Percentiles rank a stretch among this genome's conserved stretches.
These are phyloP conservation scores for Galerina sulciceps DNA, from an alignment of 768 basidiomycete genomes.

Conservation along the genomic window DNA sequence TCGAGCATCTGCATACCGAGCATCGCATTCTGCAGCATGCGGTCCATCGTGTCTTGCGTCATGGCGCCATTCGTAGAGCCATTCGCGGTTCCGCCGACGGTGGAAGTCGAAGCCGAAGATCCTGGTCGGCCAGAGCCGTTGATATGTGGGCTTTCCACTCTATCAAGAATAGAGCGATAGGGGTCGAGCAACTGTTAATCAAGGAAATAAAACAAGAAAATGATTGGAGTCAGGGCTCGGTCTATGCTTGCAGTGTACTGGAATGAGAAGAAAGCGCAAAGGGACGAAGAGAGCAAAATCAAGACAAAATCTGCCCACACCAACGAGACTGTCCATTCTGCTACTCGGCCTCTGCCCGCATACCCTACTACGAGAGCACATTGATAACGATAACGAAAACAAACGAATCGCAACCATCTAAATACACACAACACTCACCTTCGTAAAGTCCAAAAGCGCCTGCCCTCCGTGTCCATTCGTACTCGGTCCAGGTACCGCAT, in stretches of 20 bases:
- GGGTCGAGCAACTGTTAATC: conserved; percentile 24
- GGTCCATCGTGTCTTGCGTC: conserved; percentile 38
- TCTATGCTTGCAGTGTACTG: no score
- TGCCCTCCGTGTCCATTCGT: neutral
- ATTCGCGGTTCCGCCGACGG: conserved; percentile 8
- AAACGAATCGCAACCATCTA: neutral
- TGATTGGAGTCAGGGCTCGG: no score
- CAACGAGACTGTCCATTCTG: no score
- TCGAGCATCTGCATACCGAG: conserved; percentile 52
- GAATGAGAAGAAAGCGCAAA: neutral
- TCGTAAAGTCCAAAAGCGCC: conserved; percentile 14
- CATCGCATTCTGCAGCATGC: conserved; percentile 47
- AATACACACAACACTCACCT: conserved; percentile 10
- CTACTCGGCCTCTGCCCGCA: no score
- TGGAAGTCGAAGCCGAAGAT: conserved; percentile 19
- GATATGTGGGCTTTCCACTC: neutral
- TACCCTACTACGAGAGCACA: no score
- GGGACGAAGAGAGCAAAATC: neutral
- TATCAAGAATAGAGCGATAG: conserved; percentile 37
- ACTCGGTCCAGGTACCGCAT: neutral
- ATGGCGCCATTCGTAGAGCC: conserved; percentile 6
- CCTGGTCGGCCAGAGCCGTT: conserved; percentile 16
- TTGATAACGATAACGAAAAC: neutral
- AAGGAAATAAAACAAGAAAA: neutral
- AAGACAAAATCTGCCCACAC: neutral